Evolutionary conservation across 768 basidiomycete genomes (phyloP).

Genomic region (Suillus alpinus): DNA sequence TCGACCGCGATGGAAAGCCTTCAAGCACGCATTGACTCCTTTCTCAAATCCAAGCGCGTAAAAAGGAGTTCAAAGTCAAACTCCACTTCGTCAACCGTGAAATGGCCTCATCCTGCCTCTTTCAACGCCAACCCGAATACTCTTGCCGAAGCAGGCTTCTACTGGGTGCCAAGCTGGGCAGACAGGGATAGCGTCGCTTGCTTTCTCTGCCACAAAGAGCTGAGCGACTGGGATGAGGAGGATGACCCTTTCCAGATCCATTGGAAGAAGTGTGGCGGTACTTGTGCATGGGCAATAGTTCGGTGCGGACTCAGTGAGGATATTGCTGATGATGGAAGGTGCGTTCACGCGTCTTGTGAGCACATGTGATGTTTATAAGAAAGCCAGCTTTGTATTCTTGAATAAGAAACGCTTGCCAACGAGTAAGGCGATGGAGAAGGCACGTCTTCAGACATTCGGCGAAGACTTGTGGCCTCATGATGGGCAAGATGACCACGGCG

Average conservation of each 20-base stretch:
- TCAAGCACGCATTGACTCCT: slow-evolving; percentile 64
- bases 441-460: slow-evolving; percentile 66
- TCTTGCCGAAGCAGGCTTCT: slow-evolving; percentile 90
- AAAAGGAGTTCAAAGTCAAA: slow-evolving; percentile 48
- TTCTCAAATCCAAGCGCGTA: slow-evolving; percentile 58
- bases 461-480: slow-evolving; percentile 82
- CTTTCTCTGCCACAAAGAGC: slow-evolving; percentile 77
- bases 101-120: slow-evolving; percentile 73
- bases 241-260: slow-evolving; percentile 91
- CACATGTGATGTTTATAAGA: neutral
- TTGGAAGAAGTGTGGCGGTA: slow-evolving; percentile 57
- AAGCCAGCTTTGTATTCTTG: slow-evolving; percentile 52
- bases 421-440: slow-evolving; percentile 67
- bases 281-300: slow-evolving; percentile 82
- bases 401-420: slow-evolving; percentile 64
- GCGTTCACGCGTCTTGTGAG: slow-evolving; percentile 18
- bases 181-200: slow-evolving; percentile 78
- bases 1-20: slow-evolving; percentile 46
- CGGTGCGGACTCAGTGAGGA: slow-evolving; percentile 68
- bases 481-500: slow-evolving; percentile 53
- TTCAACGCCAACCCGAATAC: slow-evolving; percentile 69
- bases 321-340: slow-evolving; percentile 57
- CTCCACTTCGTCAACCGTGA: slow-evolving; percentile 43
- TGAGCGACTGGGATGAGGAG: slow-evolving; percentile 79
- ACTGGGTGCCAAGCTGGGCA: slow-evolving; percentile 65